Base-by-base conservation (phyloP, 2,329 filamentous ascomycete genomes). In the Sphaerulina musiva region DNA sequence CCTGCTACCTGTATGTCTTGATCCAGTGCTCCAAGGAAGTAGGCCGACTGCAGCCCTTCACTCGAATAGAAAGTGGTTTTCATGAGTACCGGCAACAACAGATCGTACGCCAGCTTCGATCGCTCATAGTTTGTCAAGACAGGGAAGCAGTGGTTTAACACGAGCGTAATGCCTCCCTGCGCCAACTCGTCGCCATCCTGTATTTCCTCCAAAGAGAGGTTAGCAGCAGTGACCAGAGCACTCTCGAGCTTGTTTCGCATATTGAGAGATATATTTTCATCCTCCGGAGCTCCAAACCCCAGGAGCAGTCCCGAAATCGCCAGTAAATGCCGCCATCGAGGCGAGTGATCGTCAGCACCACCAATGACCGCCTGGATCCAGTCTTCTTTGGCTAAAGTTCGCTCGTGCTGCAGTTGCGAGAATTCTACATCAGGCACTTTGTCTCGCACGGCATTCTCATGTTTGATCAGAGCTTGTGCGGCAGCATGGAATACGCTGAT, bases 301-400 rank as follows among this genome's bases (percentile, higher is more conserved):
- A 92, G 79, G 54, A 95, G 72, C 20, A 95, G 74, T 2, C 89
- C 91, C 0, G 84, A 84, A 7, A 95, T 79, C 4, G 91, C 79
- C n/a, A 95, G 75, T 31, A 90, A 72, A 69, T 95, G 90, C 69
- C 89, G 85, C 89, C 89, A 95, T 65, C 88, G 76, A 14, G 77
- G 80, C 31, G 75, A 84, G 62, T 76, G 78, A 43, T 80, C 81
- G 64, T 84, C 79, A 12, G 82, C 81, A 7, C 81, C 82, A 40
- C 75, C 76, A 2, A 81, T 75, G 2, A 83, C 73, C 1, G 82
- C 80, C 58, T 75, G 77, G 23, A 80, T 72, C 82, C 82, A 84
- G 46, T 78, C 78, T 45, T 80, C 76, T 12, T 76, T 70, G 6
- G 66, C 60, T 8, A 71, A 51, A 14, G 63, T 65, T 12, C 64